Evolutionary conservation across 345 rosid species (phyloP).

Genomic region (Populus deltoides): DNA sequence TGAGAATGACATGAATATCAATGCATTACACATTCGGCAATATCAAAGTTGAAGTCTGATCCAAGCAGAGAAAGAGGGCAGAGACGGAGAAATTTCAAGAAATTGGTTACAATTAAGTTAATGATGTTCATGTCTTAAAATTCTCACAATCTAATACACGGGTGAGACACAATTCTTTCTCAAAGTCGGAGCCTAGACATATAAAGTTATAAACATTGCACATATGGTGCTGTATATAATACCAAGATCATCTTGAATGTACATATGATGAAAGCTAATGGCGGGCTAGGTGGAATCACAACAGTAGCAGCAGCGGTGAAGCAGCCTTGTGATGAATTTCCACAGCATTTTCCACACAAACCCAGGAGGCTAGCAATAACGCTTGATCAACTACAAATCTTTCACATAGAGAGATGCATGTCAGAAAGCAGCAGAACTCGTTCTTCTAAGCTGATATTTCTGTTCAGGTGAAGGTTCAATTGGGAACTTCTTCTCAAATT

Average conservation of each 20-base stretch:
- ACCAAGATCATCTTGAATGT: constrained; percentile 14
- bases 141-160: background rate
- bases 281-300: background rate
- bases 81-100: no score
- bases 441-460: constrained; percentile 54
- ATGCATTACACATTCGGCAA: background rate
- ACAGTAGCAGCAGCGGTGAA: background rate
- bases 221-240: constrained; percentile 14
- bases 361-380: constrained; percentile 15
- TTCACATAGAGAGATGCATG: background rate
- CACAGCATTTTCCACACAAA: constrained; percentile 10
- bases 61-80: no score
- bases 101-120: no score
- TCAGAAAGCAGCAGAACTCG: constrained; percentile 50
- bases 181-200: constrained; percentile 3
- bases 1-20: background rate
- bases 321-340: constrained; percentile 8
- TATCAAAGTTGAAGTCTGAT: no score
- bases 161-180: background rate
- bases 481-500: constrained; percentile 37
- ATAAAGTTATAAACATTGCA: constrained; percentile 18
- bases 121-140: background rate
- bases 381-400: constrained; percentile 17
- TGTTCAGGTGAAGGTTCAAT: constrained; percentile 21
- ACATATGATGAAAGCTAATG: constrained; percentile 17